Base-by-base conservation (phyloP, 2,329 filamentous ascomycete species). In the Stylonectria norvegica region DNA sequence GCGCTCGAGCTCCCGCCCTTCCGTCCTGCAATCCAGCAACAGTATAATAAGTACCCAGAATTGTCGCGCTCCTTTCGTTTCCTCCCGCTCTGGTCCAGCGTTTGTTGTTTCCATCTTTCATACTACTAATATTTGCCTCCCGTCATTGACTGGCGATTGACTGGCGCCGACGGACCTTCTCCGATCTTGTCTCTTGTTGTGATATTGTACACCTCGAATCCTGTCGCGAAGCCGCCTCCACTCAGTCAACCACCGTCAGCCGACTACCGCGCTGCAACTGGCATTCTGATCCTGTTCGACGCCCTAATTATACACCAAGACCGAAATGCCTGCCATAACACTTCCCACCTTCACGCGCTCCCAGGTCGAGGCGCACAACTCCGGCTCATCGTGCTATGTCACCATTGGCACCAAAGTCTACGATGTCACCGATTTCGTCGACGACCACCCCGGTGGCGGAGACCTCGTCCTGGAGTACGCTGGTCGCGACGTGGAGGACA, bases 361-460 rank as follows among this genome's bases (percentile, higher is more conserved):
- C 52, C 87, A 98, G 63, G 82, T 98, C 59, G 81, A 84, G 64
- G 72, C 81, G 54, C 89, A 95, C 67, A 91, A 86, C 64, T 83
- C 79, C 33, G 70, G 72, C 35, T 79, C 89, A 60, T 95, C 89
- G 34, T 97, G 91, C 73, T 98, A 90, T 73, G 90, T 98, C 55
- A 93, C 87, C 3, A 75, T 96, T 39, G 90, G 89, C 48, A 77
- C 78, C 43, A 94, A 91, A 55, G 91, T 98, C 55, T 98, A 89
- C 75, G 91, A 98, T 72, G 78, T 98, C 49, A 96, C 93, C 43
- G 81, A 87, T 40, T 98, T 98, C 60, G 67, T 96, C 46, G 81
- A 89, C 37, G 83, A 89, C 52, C 93, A 98, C 63, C 93, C 93
- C 17, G 93, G 93, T 53, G 93, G 93, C 43, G 80, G 81, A 56